These are phyloP conservation scores for Suillus decipiens DNA, from an alignment of 768 basidiomycete genomes.

Conservation along the genomic window DNA sequence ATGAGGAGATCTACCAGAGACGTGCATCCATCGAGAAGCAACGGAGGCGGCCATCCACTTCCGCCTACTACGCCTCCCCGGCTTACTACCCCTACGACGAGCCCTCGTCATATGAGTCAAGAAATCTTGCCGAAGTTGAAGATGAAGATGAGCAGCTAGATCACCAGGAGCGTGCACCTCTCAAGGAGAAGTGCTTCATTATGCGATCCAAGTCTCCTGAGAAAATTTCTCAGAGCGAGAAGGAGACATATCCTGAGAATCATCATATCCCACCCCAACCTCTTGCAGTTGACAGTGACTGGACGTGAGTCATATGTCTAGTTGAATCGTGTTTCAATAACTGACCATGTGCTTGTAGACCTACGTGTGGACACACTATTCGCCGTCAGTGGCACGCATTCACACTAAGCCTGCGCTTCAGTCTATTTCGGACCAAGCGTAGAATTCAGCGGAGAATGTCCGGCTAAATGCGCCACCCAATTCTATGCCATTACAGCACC, in stretches of 20 bases:
- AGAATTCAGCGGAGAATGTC: slow-evolving; percentile 32
- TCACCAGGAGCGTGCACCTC: slow-evolving; percentile 21
- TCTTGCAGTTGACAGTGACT: slow-evolving; percentile 27
- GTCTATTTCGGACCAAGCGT: slow-evolving; percentile 55
- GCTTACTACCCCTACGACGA: slow-evolving; percentile 31
- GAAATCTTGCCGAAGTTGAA: slow-evolving; percentile 27
- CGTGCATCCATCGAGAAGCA: slow-evolving; percentile 23
- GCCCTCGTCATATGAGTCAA: slow-evolving; percentile 33
- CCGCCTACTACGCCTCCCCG: slow-evolving; percentile 23
- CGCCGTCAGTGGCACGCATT: slow-evolving; percentile 64
- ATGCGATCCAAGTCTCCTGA: slow-evolving; percentile 23
- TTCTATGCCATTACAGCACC: slow-evolving; percentile 13
- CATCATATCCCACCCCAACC: slow-evolving; percentile 10
- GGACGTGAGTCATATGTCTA: slow-evolving; percentile 30
- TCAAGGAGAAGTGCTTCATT: slow-evolving; percentile 28
- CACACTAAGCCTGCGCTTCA: slow-evolving; percentile 54
- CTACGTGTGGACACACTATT: slow-evolving; percentile 57
- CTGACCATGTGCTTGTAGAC: slow-evolving; percentile 37
- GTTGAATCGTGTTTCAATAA: background rate
- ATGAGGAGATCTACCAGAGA: slow-evolving; percentile 21
- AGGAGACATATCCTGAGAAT: slow-evolving; percentile 6
- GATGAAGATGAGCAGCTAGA: slow-evolving; percentile 23
- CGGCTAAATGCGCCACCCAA: slow-evolving; percentile 18
- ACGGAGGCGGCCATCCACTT: slow-evolving; percentile 27
- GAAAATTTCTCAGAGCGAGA: slow-evolving; percentile 25